phyloP scores from a whole-genome alignment of 306 rosid species.

The Rosa persica region DNA sequence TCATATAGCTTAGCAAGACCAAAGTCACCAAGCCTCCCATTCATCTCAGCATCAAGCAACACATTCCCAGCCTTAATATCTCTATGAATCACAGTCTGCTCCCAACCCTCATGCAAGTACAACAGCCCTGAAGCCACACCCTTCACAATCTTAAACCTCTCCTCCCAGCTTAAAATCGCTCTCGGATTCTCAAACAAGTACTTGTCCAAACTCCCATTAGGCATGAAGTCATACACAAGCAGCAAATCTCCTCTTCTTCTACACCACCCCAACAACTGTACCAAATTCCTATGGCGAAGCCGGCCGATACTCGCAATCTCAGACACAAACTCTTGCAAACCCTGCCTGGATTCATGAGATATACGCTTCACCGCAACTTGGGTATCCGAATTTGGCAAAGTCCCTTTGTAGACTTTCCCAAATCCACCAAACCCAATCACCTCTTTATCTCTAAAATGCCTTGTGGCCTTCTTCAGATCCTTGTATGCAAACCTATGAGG shows the following conservation, averaged over 20 bases:
- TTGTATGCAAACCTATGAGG: slow-evolving; percentile 59
- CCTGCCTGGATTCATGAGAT: slow-evolving; percentile 57
- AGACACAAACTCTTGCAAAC: slow-evolving; percentile 48
- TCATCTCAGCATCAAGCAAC: slow-evolving; percentile 51
- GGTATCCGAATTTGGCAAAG: slow-evolving; percentile 32
- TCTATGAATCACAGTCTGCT: slow-evolving; percentile 63
- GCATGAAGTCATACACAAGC: slow-evolving; percentile 57
- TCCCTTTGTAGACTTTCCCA: slow-evolving; percentile 59
- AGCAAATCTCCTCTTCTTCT: slow-evolving; percentile 42
- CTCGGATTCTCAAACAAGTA: slow-evolving; percentile 40
- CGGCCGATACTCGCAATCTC: slow-evolving; percentile 58
- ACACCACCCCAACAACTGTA: slow-evolving; percentile 65
- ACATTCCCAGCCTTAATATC: slow-evolving; percentile 66
- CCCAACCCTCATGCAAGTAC: slow-evolving; percentile 66
- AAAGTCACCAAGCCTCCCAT: slow-evolving; percentile 54
- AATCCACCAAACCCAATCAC: slow-evolving; percentile 62
- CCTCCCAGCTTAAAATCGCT: slow-evolving; percentile 44
- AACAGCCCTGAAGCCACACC: slow-evolving; percentile 58
- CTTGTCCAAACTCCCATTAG: slow-evolving; percentile 61
- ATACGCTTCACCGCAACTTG: slow-evolving; percentile 56
- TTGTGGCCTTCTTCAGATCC: slow-evolving; percentile 56
- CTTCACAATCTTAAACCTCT: slow-evolving; percentile 53
- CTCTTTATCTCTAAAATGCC: slow-evolving; percentile 46
- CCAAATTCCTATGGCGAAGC: slow-evolving; percentile 61
- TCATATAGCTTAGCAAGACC: slow-evolving; percentile 60